Evolutionary conservation across 108 stramenopile genomes (phyloP).

Genomic region (Cyclostephanos tholiformis): DNA sequence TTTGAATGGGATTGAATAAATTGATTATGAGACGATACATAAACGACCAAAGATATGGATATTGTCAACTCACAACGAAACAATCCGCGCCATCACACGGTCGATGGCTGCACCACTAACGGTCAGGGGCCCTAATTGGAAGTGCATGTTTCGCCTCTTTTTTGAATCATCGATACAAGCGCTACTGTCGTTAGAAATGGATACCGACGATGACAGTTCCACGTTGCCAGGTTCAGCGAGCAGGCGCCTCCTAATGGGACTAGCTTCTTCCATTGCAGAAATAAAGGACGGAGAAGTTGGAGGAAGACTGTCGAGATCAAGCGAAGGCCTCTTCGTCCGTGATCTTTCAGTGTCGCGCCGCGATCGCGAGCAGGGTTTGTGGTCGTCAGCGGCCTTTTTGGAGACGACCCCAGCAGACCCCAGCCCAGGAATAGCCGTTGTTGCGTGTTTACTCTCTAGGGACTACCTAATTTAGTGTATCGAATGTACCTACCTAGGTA

Average conservation of each 20-base stretch:
- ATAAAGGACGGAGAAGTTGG: neutral
- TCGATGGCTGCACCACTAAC: slow-evolving; percentile 48
- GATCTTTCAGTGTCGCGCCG: neutral
- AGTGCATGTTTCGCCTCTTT: slow-evolving; percentile 31
- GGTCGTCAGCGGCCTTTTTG: too few species aligned
- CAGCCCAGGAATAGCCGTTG: too few species aligned
- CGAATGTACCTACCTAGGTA: too few species aligned
- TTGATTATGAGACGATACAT: neutral
- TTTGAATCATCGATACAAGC: slow-evolving; percentile 21
- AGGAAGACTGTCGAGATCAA: neutral
- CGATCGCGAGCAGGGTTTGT: neutral
- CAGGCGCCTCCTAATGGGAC: neutral
- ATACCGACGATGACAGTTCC: neutral
- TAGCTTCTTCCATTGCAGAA: neutral
- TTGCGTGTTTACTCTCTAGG: too few species aligned
- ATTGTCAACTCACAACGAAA: slow-evolving; percentile 34
- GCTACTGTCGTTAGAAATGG: slow-evolving; percentile 1
- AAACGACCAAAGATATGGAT: neutral
- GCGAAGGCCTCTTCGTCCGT: neutral
- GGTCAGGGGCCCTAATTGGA: slow-evolving; percentile 39
- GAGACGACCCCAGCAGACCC: too few species aligned
- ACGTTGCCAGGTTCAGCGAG: neutral
- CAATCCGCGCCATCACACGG: slow-evolving; percentile 38
- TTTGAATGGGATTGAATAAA: neutral
- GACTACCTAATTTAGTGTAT: too few species aligned